These are phyloP conservation scores for Skeletonema potamos DNA, from an alignment of 108 stramenopile species.

Conservation along the genomic window DNA sequence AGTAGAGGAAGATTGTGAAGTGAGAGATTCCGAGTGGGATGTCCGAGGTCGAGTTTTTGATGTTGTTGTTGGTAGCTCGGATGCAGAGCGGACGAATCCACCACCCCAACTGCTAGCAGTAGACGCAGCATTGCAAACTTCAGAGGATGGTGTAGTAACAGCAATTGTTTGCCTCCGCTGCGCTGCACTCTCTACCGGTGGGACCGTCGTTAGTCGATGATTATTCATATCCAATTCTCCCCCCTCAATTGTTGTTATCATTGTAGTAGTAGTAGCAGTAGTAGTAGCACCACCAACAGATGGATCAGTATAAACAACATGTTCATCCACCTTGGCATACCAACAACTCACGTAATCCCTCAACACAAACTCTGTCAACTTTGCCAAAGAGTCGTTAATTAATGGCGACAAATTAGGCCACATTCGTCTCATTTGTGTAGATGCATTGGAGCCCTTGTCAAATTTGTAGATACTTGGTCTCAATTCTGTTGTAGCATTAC, in stretches of 20 bases:
- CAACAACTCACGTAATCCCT: slow-evolving; percentile 73
- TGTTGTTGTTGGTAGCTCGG: neutral
- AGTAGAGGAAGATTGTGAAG: neutral
- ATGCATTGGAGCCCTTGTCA: slow-evolving; percentile 29
- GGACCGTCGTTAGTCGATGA: neutral
- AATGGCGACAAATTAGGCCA: slow-evolving; percentile 71
- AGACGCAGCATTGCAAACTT: neutral
- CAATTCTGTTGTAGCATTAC: neutral
- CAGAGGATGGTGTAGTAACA: neutral
- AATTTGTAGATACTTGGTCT: slow-evolving; percentile 27
- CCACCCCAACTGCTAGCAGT: neutral
- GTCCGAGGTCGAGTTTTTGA: neutral
- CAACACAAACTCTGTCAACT: slow-evolving; percentile 72
- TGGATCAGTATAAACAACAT: slow-evolving; percentile 20
- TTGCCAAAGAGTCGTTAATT: slow-evolving; percentile 60
- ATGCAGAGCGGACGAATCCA: neutral
- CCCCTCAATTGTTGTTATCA: neutral
- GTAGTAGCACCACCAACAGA: too few species aligned
- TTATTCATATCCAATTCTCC: neutral
- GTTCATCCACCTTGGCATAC: slow-evolving; percentile 55
- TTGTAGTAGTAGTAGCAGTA: neutral
- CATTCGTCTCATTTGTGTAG: slow-evolving; percentile 46
- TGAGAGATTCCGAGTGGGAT: neutral
- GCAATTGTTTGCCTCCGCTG: neutral
- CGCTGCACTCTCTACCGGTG: neutral